These are phyloP conservation scores for Lavandula angustifolia DNA, from an alignment of 257 asterid species.

Conservation along the genomic window DNA sequence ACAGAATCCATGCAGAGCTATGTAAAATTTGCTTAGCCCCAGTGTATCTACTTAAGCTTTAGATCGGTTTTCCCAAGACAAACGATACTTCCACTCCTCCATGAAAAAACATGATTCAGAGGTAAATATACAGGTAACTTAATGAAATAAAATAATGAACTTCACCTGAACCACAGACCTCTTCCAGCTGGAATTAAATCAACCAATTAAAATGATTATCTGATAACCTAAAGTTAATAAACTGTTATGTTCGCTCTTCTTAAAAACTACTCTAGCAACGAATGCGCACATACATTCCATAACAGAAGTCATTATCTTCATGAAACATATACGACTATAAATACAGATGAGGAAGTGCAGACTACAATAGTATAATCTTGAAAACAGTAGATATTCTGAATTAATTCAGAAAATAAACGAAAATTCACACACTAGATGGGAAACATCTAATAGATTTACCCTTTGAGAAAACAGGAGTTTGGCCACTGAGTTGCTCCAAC, in stretches of 20 bases:
- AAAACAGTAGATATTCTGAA: neutral
- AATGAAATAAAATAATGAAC: too few relatives aligned
- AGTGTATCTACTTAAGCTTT: neutral
- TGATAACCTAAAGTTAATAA: neutral
- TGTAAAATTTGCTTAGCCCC: neutral
- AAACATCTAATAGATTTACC: conserved; percentile 23
- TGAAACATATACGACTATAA: too few relatives aligned
- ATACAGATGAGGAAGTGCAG: too few relatives aligned
- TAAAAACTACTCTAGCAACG: too few relatives aligned
- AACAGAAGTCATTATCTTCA: too few relatives aligned
- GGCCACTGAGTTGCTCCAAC: conserved; percentile 52
- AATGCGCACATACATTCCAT: too few relatives aligned
- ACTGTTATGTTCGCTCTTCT: neutral
- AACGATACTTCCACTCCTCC: neutral
- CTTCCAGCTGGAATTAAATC: too few relatives aligned
- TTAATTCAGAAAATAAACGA: neutral
- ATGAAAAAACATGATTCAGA: too few relatives aligned
- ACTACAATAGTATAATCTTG: neutral
- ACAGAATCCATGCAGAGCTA: conserved; percentile 3
- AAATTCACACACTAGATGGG: neutral
- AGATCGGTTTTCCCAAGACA: neutral
- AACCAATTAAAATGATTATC: too few relatives aligned
- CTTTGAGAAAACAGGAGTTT: conserved; percentile 49
- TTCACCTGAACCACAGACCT: too few relatives aligned
- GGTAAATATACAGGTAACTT: too few relatives aligned